phyloP scores from a whole-genome alignment of 1,139 yeast genomes.

The Ashbya aceris region DNA sequence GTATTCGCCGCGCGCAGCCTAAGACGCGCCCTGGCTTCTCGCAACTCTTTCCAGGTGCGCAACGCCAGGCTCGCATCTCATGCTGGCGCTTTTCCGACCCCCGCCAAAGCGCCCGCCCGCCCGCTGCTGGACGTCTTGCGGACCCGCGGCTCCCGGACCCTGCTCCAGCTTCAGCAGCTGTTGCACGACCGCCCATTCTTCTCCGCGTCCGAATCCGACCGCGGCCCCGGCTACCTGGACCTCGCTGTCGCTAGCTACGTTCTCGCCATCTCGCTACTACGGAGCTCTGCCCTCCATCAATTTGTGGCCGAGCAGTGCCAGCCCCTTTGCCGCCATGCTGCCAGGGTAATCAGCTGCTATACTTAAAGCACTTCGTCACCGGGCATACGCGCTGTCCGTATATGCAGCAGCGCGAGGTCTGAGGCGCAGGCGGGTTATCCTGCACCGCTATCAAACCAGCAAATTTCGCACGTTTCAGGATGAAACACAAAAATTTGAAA shows the following conservation, averaged over 20 bases:
- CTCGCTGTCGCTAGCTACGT: conserved; percentile 18
- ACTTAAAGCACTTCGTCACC: background rate
- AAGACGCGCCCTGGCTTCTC: background rate
- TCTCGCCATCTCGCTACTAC: conserved; percentile 12
- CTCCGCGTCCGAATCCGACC: background rate
- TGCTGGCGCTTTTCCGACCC: background rate
- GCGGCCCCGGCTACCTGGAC: conserved; percentile 12
- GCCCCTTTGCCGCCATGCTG: conserved; percentile 7
- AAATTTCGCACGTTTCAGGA: conserved; percentile 1
- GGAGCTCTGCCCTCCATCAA: conserved; percentile 7
- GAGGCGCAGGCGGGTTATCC: no score
- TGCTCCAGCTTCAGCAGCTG: conserved; percentile 12
- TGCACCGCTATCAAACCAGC: no score
- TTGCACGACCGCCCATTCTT: conserved; percentile 7
- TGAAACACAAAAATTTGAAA: conserved; percentile 3
- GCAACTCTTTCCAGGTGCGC: conserved; percentile 16
- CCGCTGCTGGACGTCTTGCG: background rate
- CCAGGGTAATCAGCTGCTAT: background rate
- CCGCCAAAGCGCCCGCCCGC: background rate
- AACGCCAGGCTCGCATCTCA: conserved; percentile 6
- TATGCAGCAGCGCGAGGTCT: no score
- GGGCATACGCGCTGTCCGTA: no score
- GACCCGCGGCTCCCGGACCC: conserved; percentile 2
- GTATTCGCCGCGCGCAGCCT: background rate
- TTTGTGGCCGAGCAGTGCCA: conserved; percentile 11